Percentiles rank a stretch among this genome's conserved stretches.
These are phyloP conservation scores for Phialophora chinensis DNA, from an alignment of 2,329 filamentous ascomycete species.

Conservation along the genomic window DNA sequence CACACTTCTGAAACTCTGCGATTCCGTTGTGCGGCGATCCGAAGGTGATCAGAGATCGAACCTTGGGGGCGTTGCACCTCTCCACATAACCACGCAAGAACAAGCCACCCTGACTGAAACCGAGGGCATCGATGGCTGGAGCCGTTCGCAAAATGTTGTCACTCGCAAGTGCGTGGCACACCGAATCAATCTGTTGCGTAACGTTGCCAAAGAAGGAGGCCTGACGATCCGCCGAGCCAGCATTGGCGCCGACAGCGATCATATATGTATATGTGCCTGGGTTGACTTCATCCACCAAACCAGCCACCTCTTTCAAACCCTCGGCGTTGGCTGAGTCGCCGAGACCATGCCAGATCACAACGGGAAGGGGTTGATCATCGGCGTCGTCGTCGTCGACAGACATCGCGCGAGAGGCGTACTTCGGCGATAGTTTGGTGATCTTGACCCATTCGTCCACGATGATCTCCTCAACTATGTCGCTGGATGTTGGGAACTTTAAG, in stretches of 20 bases:
- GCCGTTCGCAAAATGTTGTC: slow-evolving; percentile 82
- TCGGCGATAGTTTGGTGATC: slow-evolving; percentile 30
- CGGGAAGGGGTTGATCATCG: slow-evolving; percentile 68
- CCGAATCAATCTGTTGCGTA: slow-evolving; percentile 73
- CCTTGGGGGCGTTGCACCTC: slow-evolving; percentile 74
- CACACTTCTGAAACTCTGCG: slow-evolving; percentile 77
- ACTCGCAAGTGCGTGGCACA: slow-evolving; percentile 76
- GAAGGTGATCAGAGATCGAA: slow-evolving; percentile 83
- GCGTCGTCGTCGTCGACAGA: slow-evolving; percentile 24
- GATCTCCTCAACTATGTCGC: slow-evolving; percentile 19
- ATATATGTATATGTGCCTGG: slow-evolving; percentile 85
- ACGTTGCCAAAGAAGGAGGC: slow-evolving; percentile 93
- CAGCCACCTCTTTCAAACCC: slow-evolving; percentile 72
- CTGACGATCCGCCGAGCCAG: slow-evolving; percentile 69
- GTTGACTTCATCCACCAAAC: slow-evolving; percentile 73
- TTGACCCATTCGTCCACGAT: slow-evolving; percentile 21
- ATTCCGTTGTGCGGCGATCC: slow-evolving; percentile 95
- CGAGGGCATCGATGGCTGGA: slow-evolving; percentile 84
- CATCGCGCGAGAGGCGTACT: not conserved
- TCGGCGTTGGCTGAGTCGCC: slow-evolving; percentile 72
- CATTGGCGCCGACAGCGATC: slow-evolving; percentile 72
- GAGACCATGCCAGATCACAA: slow-evolving; percentile 94
- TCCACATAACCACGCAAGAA: slow-evolving; percentile 92
- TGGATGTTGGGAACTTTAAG: not conserved
- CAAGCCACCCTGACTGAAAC: slow-evolving; percentile 94